Percentiles rank a stretch among this genome's conserved stretches.
phyloP scores from a whole-genome alignment of 139 green algal genomes.

The Ulvella scutata region DNA sequence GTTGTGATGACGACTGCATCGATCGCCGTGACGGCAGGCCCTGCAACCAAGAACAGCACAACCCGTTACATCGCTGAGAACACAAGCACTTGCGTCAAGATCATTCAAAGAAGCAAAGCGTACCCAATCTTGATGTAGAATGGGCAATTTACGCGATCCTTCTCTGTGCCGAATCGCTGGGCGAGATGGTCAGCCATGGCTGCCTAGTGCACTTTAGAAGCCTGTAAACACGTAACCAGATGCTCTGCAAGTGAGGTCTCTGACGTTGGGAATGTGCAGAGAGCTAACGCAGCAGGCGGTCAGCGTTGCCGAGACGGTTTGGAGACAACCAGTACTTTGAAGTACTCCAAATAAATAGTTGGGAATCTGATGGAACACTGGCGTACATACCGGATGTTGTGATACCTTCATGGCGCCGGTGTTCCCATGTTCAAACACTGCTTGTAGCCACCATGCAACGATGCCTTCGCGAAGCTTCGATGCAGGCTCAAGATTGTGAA shows the following conservation, averaged over 20 bases:
- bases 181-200: slow-evolving; percentile 94
- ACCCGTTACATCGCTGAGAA: neutral
- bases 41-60: slow-evolving; percentile 18
- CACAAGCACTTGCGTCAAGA: neutral
- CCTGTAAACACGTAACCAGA: neutral
- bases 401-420: too few relatives aligned
- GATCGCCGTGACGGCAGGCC: slow-evolving; percentile 86
- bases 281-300: neutral
- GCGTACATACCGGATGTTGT: too few relatives aligned
- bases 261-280: neutral
- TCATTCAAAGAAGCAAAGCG: slow-evolving; percentile 1
- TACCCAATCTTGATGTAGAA: slow-evolving; percentile 95
- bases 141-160: slow-evolving; percentile 87
- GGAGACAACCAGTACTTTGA: neutral
- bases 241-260: neutral
- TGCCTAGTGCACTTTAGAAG: neutral
- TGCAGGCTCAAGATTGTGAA: too few relatives aligned
- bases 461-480: too few relatives aligned
- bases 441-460: too few relatives aligned
- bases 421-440: too few relatives aligned
- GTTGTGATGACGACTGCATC: slow-evolving; percentile 95
- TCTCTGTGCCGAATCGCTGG: slow-evolving; percentile 96
- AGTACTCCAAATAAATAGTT: neutral
- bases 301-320: neutral
- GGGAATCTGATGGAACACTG: too few relatives aligned